Evolutionary conservation across 495 filamentous ascomycete genomes (phyloP).

Genomic region (Niebla homalea): DNA sequence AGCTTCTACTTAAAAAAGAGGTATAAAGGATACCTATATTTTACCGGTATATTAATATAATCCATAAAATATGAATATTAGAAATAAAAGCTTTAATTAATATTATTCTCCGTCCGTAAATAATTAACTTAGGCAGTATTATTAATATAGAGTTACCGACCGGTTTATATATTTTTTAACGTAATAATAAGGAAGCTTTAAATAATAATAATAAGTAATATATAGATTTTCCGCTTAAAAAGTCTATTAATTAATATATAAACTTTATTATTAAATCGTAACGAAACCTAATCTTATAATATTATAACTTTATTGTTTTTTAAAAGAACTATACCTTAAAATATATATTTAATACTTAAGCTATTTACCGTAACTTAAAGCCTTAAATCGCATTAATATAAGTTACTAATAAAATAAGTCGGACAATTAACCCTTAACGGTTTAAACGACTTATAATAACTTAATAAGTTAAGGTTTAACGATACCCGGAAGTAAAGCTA

Average conservation of each 20-base stretch:
- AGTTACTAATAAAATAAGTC: slow-evolving; percentile 6
- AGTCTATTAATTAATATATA: neutral
- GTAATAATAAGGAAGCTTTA: slow-evolving; percentile 2
- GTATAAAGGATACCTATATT: slow-evolving; percentile 2
- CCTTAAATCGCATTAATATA: slow-evolving; percentile 2
- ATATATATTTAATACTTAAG: slow-evolving; percentile 8
- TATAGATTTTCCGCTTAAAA: neutral
- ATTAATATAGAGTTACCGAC: slow-evolving; percentile 3
- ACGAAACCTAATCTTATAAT: neutral
- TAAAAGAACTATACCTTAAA: slow-evolving; percentile 1
- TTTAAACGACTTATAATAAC: neutral
- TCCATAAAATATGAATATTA: neutral
- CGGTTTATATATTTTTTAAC: slow-evolving; percentile 2
- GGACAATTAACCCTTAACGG: slow-evolving; percentile 1
- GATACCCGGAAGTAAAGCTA: no score
- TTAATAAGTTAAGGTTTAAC: no score
- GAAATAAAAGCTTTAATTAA: slow-evolving; percentile 6
- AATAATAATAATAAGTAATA: slow-evolving; percentile 7
- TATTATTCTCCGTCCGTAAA: slow-evolving; percentile 2
- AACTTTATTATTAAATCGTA: neutral
- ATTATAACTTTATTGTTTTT: no score
- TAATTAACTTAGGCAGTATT: slow-evolving; percentile 2
- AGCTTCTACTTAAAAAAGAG: slow-evolving; percentile 5
- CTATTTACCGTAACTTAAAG: slow-evolving; percentile 4
- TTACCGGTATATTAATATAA: neutral